Conservation (phyloP, 129 eudicot species). For the Flaveria trinervia region DNA sequence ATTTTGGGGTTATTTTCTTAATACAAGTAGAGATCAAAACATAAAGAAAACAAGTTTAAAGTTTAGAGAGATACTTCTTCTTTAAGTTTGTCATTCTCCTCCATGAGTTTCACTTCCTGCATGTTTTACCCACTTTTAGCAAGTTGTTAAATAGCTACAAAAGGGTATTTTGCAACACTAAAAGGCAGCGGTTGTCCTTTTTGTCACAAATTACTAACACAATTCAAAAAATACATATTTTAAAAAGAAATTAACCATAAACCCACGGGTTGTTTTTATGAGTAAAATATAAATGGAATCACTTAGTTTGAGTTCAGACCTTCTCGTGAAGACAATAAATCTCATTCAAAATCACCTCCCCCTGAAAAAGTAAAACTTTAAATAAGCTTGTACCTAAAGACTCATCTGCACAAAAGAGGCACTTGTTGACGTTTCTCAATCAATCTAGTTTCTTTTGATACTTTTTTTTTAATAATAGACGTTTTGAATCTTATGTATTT, state of each 20-base stretch:
- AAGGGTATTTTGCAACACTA: constrained; percentile 14
- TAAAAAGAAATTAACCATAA: background rate
- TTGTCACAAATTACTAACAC: constrained; percentile 13
- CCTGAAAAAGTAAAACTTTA: constrained; percentile 44
- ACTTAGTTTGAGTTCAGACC: constrained; percentile 48
- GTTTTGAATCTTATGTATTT: background rate
- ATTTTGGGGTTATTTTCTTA: background rate
- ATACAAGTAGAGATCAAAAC: constrained; percentile 1
- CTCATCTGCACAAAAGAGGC: background rate
- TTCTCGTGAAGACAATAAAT: constrained; percentile 71
- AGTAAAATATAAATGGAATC: constrained; percentile 1
- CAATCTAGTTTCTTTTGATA: background rate
- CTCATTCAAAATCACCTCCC: constrained; percentile 68
- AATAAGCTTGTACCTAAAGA: constrained; percentile 11
- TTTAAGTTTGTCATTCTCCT: constrained; percentile 65
- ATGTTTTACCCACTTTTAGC: constrained; percentile 25
- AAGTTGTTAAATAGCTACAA: constrained; percentile 16
- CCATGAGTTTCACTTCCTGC: constrained; percentile 77
- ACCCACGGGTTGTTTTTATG: background rate
- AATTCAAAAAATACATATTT: background rate
- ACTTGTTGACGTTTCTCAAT: background rate
- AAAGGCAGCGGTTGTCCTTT: constrained; percentile 3
- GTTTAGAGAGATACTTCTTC: constrained; percentile 52
- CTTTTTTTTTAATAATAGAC: background rate
- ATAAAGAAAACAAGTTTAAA: background rate